Evolutionary conservation across 2,329 filamentous ascomycete genomes (phyloP).

Genomic region (Botrytis paeoniae): DNA sequence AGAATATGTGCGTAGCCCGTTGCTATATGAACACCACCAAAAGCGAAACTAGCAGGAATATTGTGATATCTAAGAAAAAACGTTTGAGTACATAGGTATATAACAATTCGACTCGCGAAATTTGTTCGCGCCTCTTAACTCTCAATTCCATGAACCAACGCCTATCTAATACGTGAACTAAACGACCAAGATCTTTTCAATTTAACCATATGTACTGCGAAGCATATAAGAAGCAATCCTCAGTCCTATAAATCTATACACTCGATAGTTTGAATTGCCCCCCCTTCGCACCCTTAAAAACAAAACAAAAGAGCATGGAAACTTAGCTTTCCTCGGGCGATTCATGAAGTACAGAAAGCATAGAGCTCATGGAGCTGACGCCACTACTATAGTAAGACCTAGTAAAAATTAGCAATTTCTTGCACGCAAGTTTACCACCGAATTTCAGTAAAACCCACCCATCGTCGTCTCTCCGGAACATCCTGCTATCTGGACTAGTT

Average conservation of each 20-base stretch:
- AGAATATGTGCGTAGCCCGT: neutral
- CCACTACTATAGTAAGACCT: slow-evolving; percentile 15
- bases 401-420: neutral
- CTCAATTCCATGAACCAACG: neutral
- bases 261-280: neutral
- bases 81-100: neutral
- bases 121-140: neutral
- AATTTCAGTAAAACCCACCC: neutral
- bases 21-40: neutral
- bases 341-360: slow-evolving; percentile 16
- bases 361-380: slow-evolving; percentile 13
- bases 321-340: slow-evolving; percentile 11
- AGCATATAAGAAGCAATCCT: neutral
- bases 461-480: neutral
- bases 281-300: neutral
- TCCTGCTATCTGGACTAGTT: neutral
- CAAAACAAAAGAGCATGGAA: neutral
- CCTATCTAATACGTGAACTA: neutral
- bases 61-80: neutral
- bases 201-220: neutral
- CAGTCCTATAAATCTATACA: neutral
- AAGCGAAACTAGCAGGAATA: neutral
- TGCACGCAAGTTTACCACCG: neutral
- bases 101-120: neutral
- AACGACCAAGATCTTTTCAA: neutral